A percentile compares a stretch with the other conserved stretches of the same genome.
Evolutionary conservation across 352 stramenopile genomes (phyloP).

Genomic region (Globisporangium spiculum): DNA sequence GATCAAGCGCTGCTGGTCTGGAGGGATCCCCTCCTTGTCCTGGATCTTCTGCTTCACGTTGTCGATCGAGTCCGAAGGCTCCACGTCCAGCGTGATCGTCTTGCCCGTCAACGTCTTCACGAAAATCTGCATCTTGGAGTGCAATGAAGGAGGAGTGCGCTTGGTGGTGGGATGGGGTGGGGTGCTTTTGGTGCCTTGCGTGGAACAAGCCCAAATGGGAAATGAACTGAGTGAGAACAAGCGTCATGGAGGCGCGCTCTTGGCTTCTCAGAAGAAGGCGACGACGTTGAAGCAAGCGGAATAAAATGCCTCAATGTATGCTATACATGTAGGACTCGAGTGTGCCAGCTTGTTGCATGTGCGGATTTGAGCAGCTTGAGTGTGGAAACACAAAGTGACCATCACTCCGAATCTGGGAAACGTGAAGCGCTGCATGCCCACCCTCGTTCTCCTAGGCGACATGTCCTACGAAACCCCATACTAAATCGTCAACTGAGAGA

Average conservation of each 20-base stretch:
- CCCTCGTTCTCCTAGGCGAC: conserved; percentile 14
- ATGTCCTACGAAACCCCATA: conserved; percentile 4
- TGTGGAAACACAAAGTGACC: background rate
- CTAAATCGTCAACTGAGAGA: background rate
- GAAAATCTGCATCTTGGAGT: conserved; percentile 83
- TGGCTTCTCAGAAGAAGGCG: background rate
- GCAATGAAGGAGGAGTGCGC: conserved; percentile 40
- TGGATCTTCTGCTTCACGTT: conserved; percentile 97
- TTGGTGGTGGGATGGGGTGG: conserved; percentile 32
- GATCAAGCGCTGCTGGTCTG: conserved; percentile 95
- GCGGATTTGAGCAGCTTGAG: background rate
- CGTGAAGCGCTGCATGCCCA: background rate
- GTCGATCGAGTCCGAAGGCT: conserved; percentile 92
- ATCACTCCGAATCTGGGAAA: conserved; percentile 16
- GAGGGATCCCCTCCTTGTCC: conserved; percentile 93
- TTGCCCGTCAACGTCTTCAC: conserved; percentile 93
- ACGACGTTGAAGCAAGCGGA: background rate
- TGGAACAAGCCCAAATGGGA: conserved; percentile 12
- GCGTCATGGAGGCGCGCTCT: background rate
- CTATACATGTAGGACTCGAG: background rate
- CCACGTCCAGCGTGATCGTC: conserved; percentile 91
- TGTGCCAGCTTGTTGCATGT: background rate
- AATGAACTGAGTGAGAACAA: conserved; percentile 11
- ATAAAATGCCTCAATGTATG: background rate
- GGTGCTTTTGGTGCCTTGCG: conserved; percentile 9